These are phyloP conservation scores for Kodamaea kaohsiungensis DNA, from an alignment of 805 yeast genomes.

Conservation along the genomic window DNA sequence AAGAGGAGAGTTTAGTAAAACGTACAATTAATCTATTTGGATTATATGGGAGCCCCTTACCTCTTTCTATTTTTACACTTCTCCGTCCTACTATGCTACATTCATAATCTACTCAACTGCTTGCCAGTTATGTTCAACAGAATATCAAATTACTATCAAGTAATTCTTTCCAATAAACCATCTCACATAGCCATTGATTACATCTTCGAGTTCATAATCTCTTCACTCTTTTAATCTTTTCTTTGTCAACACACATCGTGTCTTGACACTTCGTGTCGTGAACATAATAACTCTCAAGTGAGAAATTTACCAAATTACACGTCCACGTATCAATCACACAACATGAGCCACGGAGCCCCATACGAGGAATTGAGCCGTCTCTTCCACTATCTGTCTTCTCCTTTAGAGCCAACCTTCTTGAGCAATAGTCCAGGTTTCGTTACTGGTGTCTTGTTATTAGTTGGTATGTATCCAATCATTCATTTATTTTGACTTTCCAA, in stretches of 20 bases:
- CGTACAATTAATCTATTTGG: too few species aligned
- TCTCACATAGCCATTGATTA: too few species aligned
- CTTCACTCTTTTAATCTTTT: neutral
- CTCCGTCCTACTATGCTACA: too few species aligned
- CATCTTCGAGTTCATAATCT: too few species aligned
- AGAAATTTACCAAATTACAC: neutral
- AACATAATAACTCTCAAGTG: neutral
- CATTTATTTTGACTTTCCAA: neutral
- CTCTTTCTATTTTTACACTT: too few species aligned
- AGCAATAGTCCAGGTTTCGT: slow-evolving; percentile 18
- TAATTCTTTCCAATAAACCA: too few species aligned
- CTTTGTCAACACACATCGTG: neutral
- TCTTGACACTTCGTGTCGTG: neutral
- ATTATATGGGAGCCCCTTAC: too few species aligned
- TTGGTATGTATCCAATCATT: slow-evolving; percentile 20
- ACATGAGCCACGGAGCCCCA: slow-evolving; percentile 25
- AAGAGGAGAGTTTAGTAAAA: too few species aligned
- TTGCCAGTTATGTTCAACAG: too few species aligned
- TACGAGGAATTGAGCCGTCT: slow-evolving; percentile 27
- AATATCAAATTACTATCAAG: too few species aligned
- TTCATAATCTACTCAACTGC: too few species aligned
- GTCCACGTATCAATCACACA: neutral
- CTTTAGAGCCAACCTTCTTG: slow-evolving; percentile 23
- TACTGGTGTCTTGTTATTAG: slow-evolving; percentile 24
- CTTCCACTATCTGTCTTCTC: slow-evolving; percentile 21